These are phyloP conservation scores for Vigna angularis DNA, from an alignment of 306 rosid genomes.

Conservation along the genomic window DNA sequence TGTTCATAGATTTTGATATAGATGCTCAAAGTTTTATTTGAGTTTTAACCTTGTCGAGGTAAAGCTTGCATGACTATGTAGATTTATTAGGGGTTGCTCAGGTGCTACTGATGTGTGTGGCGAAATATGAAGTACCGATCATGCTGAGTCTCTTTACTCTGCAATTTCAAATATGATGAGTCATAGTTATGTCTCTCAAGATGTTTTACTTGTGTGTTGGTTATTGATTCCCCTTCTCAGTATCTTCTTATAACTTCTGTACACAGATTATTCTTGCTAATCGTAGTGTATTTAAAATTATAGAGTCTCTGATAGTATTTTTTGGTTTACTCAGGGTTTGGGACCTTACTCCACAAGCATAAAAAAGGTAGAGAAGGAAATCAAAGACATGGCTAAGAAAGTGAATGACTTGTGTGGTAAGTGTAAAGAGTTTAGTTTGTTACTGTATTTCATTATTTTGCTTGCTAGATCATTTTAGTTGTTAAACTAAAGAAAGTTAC, in stretches of 20 bases:
- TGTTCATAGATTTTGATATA: background rate
- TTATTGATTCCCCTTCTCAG: background rate
- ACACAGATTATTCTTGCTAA: background rate
- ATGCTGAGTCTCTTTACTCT: constrained; percentile 2
- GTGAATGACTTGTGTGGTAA: constrained; percentile 93
- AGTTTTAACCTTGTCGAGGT: background rate
- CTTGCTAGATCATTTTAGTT: constrained; percentile 6
- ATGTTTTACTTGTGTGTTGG: background rate
- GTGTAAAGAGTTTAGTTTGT: constrained; percentile 31
- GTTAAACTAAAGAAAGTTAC: constrained; percentile 4
- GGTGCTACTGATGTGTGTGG: constrained; percentile 5
- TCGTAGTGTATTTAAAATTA: background rate
- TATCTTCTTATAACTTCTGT: constrained; percentile 18
- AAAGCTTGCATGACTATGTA: constrained; percentile 4
- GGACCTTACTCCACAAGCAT: constrained; percentile 91
- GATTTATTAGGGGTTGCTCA: constrained; percentile 11
- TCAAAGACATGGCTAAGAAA: constrained; percentile 95
- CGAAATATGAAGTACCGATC: background rate
- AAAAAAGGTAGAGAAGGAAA: constrained; percentile 89
- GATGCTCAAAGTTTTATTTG: constrained; percentile 2
- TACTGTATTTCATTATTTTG: background rate
- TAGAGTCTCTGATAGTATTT: background rate
- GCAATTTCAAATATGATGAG: background rate
- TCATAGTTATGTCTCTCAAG: constrained; percentile 10
- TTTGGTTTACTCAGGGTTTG: constrained; percentile 72